These are phyloP conservation scores for Plasmodium vivax DNA, from an alignment of 169 alveolate species.

Conservation along the genomic window DNA sequence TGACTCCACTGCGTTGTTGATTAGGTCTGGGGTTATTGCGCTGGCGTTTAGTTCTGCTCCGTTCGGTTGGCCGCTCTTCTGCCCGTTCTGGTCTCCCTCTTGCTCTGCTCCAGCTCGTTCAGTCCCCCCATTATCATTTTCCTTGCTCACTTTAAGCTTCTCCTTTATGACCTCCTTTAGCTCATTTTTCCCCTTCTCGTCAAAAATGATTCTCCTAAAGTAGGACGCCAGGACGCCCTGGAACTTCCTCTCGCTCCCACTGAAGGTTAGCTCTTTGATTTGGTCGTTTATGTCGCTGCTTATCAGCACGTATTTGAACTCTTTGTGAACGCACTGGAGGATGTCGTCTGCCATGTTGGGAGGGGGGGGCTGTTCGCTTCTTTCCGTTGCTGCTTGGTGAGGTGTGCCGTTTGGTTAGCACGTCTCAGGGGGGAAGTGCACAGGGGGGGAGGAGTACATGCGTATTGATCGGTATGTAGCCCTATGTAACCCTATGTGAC, in stretches of 20 bases:
- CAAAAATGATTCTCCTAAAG: conserved; percentile 77
- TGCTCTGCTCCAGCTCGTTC: conserved; percentile 12
- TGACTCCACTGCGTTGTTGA: conserved; percentile 62
- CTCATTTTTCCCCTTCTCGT: conserved; percentile 75
- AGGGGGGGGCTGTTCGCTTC: background rate
- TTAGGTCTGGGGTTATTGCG: conserved; percentile 39
- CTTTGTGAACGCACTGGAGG: conserved; percentile 71
- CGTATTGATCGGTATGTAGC: background rate
- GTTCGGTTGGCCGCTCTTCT: background rate
- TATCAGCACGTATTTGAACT: conserved; percentile 81
- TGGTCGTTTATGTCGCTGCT: conserved; percentile 82
- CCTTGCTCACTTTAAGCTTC: conserved; percentile 62
- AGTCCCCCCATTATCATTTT: conserved; percentile 19
- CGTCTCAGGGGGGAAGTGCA: background rate
- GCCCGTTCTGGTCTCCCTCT: background rate
- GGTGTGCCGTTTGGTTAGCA: background rate
- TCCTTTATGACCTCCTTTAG: conserved; percentile 78
- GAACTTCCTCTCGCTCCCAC: conserved; percentile 82
- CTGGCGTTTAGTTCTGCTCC: conserved; percentile 12
- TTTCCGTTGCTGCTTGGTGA: background rate
- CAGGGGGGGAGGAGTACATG: background rate
- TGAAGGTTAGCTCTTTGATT: conserved; percentile 77
- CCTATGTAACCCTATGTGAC: background rate
- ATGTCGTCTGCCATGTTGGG: conserved; percentile 65
- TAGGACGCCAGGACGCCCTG: conserved; percentile 76